Base-by-base conservation (phyloP, 441 rosid genomes). In the Bruguiera hainesii region DNA sequence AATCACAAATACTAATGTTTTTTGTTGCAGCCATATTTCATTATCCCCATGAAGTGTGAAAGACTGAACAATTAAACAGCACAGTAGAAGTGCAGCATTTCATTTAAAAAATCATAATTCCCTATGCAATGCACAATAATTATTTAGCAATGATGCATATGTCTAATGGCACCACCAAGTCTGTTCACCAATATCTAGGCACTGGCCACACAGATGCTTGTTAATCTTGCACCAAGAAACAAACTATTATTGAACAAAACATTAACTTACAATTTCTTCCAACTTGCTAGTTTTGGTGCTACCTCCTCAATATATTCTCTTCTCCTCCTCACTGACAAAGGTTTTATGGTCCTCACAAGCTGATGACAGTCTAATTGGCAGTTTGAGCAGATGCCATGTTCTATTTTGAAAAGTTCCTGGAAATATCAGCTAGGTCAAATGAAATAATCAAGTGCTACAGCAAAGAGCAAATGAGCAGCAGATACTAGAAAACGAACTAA, bases 331-430 rank as follows among this genome's bases (percentile, higher is more conserved):
- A 83, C 23, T 6, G 97, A 80, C 76, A 94, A 84, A 64, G 92
- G 97, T 75, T 76, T 83, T 74, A 94, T 56, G 75, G 77, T 76
- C 75, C 78, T 80, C 65, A 90, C 94, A 68, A 94, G 91, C 68
- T 86, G 77, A 84, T 91, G 98, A 78, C 97, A 91, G 77, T 94
- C 94, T 72, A 94, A 75, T 59, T 78, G 84, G 81, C 99, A 91
- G 77, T 79, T 91, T 30, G 90, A 72, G 82, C 98, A 94, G 56
- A 89, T 63, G 26, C 98, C 99, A 73, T 80, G 90, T 73, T 94
- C 99, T 70, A 91, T 79, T 80, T 75, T 83, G 62, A 91, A 94
- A 81, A 94, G 97, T 75, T 87, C 97, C 99, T 94, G 85, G 61
- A 76, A 76, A 64, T 75, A 53, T 55, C 62, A 61, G 33, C 57